Percentiles rank a stretch among this genome's conserved stretches.
Evolutionary conservation across 1,284 basidiomycete genomes (phyloP).

Genomic region (Trichosporon sp.): DNA sequence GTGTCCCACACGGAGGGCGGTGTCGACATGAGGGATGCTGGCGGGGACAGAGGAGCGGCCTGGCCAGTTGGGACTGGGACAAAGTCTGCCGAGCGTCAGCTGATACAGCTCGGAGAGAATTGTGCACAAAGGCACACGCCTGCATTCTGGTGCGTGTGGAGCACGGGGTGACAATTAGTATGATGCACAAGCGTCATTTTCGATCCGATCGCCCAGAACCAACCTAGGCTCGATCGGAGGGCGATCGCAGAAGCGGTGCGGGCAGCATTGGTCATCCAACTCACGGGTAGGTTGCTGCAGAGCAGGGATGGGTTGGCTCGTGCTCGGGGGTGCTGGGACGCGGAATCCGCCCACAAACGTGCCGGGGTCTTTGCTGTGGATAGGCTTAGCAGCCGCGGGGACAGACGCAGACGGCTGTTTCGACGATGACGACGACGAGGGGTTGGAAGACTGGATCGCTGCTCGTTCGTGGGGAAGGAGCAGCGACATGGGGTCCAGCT

Average conservation of each 20-base stretch:
- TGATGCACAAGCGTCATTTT: constrained; percentile 10
- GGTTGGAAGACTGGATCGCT: constrained; percentile 20
- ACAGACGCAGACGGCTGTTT: constrained; percentile 9
- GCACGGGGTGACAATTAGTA: constrained; percentile 6
- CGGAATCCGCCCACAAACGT: constrained; percentile 19
- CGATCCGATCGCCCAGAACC: constrained; percentile 12
- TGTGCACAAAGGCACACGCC: constrained; percentile 3
- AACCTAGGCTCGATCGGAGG: constrained; percentile 12
- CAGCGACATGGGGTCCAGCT: constrained; percentile 54
- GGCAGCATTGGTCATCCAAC: neutral
- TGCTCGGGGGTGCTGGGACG: constrained; percentile 9
- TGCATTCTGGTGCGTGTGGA: neutral
- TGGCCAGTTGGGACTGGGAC: constrained; percentile 32
- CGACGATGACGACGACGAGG: neutral
- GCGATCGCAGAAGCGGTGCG: neutral
- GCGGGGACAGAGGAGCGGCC: constrained; percentile 44
- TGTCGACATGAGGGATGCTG: constrained; percentile 47
- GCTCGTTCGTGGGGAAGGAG: constrained; percentile 53
- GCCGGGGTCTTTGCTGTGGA: constrained; percentile 10
- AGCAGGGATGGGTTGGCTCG: constrained; percentile 21
- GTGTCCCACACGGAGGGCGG: constrained; percentile 46
- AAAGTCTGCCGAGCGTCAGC: constrained; percentile 25
- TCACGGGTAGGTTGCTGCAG: constrained; percentile 24
- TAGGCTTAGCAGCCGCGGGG: constrained; percentile 10
- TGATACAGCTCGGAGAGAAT: neutral